Conservation (phyloP, 2,329 filamentous ascomycete species). For the Pseudogymnoascus sp. region DNA sequence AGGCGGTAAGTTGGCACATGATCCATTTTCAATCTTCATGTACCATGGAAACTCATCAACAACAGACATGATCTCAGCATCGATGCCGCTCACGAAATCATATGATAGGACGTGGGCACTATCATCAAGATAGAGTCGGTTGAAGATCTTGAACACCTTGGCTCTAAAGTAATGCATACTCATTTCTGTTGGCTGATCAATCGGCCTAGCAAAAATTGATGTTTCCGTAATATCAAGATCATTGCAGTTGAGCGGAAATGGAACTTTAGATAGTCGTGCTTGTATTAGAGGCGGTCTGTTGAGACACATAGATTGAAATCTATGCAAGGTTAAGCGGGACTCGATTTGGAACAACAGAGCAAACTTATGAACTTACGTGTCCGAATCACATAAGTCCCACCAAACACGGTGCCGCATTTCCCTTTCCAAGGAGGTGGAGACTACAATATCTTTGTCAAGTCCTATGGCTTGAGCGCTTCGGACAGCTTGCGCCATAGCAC, state of each 20-base stretch:
- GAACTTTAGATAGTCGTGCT: constrained; percentile 20
- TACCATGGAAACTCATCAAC: constrained; percentile 24
- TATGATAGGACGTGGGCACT: constrained; percentile 14
- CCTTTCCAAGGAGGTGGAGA: constrained; percentile 18
- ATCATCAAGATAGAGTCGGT: background rate
- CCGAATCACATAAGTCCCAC: constrained; percentile 24
- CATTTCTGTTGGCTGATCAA: background rate
- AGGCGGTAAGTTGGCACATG: background rate
- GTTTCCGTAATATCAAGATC: constrained; percentile 22
- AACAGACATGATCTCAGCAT: constrained; percentile 20
- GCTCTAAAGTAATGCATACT: background rate
- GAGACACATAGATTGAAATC: constrained; percentile 26
- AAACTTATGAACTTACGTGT: constrained; percentile 19
- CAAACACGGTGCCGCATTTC: constrained; percentile 23
- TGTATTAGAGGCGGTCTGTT: constrained; percentile 24
- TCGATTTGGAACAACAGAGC: too few relatives aligned
- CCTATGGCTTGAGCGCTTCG: constrained; percentile 24
- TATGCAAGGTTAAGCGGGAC: constrained; percentile 6
- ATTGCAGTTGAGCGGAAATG: constrained; percentile 23
- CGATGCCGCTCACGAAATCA: constrained; percentile 20
- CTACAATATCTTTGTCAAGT: constrained; percentile 19
- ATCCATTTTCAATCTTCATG: constrained; percentile 19
- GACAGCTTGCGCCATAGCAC: constrained; percentile 21
- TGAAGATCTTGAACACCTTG: background rate
- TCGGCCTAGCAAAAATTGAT: constrained; percentile 13